Evolutionary conservation across 2,329 filamentous ascomycete genomes (phyloP).

Genomic region (Ascochyta pisi): DNA sequence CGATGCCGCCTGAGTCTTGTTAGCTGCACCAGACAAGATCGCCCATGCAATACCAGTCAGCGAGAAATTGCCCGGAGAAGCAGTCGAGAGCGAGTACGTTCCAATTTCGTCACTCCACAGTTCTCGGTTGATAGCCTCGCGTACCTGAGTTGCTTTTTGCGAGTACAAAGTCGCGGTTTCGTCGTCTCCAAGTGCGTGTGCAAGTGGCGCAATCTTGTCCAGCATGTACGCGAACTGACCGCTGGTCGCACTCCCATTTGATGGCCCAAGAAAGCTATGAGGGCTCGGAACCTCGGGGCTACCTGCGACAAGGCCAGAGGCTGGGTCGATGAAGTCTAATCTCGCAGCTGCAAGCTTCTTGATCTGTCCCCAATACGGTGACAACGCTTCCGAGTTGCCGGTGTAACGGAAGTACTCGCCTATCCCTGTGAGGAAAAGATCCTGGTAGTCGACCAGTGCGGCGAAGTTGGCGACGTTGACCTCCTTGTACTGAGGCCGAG

Average conservation of each 20-base stretch:
- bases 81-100: slow-evolving; percentile 40
- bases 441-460: slow-evolving; percentile 41
- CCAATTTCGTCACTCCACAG: slow-evolving; percentile 46
- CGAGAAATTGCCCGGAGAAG: slow-evolving; percentile 40
- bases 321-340: slow-evolving; percentile 34
- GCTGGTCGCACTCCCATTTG: slow-evolving; percentile 38
- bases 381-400: slow-evolving; percentile 25
- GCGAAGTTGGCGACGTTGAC: background rate
- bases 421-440: slow-evolving; percentile 37
- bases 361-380: slow-evolving; percentile 32
- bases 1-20: slow-evolving; percentile 35
- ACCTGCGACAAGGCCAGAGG: slow-evolving; percentile 33
- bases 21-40: slow-evolving; percentile 46
- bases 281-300: slow-evolving; percentile 5
- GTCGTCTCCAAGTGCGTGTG: slow-evolving; percentile 40
- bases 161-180: slow-evolving; percentile 24
- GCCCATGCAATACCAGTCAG: slow-evolving; percentile 44
- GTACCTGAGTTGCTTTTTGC: slow-evolving; percentile 27
- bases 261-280: slow-evolving; percentile 35
- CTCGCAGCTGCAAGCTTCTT: slow-evolving; percentile 29
- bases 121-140: slow-evolving; percentile 35
- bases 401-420: slow-evolving; percentile 36
- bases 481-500: slow-evolving; percentile 11
- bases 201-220: slow-evolving; percentile 33
- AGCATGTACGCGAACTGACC: slow-evolving; percentile 37